Evolutionary conservation across 176 grass and related monocot genomes (phyloP).

Genomic region (Bothriochloa decipiens): DNA sequence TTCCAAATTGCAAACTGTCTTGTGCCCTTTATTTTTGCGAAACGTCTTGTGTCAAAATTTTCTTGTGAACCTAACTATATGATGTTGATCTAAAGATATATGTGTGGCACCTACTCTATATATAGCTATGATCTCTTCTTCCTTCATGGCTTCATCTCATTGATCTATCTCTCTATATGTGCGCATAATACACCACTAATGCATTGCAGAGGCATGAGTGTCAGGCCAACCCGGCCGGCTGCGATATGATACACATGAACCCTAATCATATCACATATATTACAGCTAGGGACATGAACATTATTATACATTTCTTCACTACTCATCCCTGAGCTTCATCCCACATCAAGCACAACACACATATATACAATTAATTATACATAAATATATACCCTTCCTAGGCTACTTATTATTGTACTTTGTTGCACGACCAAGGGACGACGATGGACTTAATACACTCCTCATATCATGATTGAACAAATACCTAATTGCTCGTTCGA

Average conservation of each 20-base stretch:
- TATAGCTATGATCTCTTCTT: not conserved
- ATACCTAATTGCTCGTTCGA: not conserved
- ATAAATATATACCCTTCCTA: not conserved
- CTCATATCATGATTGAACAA: not conserved
- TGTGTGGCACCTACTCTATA: not conserved
- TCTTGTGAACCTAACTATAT: not conserved
- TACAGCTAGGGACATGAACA: not conserved
- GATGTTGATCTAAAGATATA: not conserved
- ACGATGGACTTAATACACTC: not conserved
- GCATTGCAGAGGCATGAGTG: not conserved
- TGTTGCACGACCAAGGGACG: not conserved
- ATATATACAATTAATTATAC: not conserved
- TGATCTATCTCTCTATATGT: not conserved
- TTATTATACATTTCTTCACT: not conserved
- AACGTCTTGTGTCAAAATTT: too few species aligned
- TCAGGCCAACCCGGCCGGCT: not conserved
- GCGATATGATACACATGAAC: constrained; percentile 25
- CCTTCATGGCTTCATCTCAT: not conserved
- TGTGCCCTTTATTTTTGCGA: too few species aligned
- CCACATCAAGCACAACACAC: not conserved
- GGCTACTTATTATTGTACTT: not conserved
- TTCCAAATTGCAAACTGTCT: not conserved
- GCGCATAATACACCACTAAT: constrained; percentile 20
- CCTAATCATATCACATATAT: constrained; percentile 28
- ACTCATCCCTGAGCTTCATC: not conserved